Evolutionary conservation across 129 eudicot genomes (phyloP).

Genomic region (Helichrysum umbraculigerum): DNA sequence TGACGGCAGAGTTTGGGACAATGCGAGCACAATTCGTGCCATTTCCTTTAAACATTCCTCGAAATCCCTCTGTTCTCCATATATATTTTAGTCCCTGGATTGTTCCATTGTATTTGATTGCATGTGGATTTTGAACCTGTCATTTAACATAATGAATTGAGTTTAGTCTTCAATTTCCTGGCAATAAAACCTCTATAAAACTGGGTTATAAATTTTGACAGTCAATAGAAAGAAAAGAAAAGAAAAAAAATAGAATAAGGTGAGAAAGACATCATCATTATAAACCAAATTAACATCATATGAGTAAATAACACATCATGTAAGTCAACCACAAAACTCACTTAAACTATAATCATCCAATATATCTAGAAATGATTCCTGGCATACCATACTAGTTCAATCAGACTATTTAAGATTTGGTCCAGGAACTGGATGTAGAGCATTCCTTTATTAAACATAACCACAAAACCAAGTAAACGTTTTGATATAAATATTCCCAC

Average conservation of each 20-base stretch:
- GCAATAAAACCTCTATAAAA: background rate
- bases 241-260: background rate
- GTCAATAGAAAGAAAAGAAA: background rate
- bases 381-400: conserved; percentile 2
- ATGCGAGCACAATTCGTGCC: conserved; percentile 99
- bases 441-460: background rate
- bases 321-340: background rate
- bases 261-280: conserved; percentile 3
- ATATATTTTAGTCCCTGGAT: conserved; percentile 91
- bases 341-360: conserved; percentile 10
- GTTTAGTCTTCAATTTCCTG: background rate
- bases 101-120: conserved; percentile 85
- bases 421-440: background rate
- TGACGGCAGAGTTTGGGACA: conserved; percentile 94
- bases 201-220: background rate
- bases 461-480: background rate
- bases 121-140: conserved; percentile 96
- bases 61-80: conserved; percentile 94
- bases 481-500: background rate
- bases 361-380: background rate
- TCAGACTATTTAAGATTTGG: background rate
- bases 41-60: conserved; percentile 96
- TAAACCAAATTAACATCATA: background rate
- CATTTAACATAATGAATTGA: background rate
- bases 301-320: background rate